Conservation (phyloP, 495 filamentous ascomycete species). For the Trichoderma reesei region DNA sequence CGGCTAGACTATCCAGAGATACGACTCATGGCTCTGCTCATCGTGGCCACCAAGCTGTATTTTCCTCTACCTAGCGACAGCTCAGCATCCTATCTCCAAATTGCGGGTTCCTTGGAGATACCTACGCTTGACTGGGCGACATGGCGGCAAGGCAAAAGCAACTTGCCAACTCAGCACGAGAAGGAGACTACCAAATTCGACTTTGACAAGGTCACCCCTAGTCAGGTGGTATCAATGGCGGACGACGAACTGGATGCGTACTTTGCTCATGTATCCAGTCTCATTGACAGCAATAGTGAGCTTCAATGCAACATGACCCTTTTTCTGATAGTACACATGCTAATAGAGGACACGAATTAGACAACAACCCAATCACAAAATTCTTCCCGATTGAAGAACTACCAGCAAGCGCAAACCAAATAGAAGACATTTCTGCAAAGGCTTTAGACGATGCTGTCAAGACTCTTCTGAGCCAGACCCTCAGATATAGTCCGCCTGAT, state of each 20-base stretch:
- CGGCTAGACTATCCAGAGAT: constrained; percentile 56
- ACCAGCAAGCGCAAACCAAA: constrained; percentile 13
- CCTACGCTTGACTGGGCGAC: background rate
- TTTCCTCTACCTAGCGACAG: constrained; percentile 62
- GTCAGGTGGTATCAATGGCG: constrained; percentile 60
- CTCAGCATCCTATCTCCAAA: constrained; percentile 48
- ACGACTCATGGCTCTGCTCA: constrained; percentile 57
- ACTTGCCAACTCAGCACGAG: background rate
- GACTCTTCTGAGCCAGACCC: background rate
- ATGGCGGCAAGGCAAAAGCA: background rate
- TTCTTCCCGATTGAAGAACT: constrained; percentile 33
- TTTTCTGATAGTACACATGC: background rate
- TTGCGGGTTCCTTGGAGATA: constrained; percentile 40
- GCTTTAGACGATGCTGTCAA: background rate
- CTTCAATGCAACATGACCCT: background rate
- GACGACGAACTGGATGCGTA: constrained; percentile 65
- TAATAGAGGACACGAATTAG: constrained; percentile 13
- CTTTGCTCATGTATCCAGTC: constrained; percentile 27
- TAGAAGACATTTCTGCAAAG: background rate
- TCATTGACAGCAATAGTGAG: constrained; percentile 8
- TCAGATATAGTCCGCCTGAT: background rate
- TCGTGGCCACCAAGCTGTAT: constrained; percentile 67
- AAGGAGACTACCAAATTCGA: constrained; percentile 12
- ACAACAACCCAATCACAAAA: constrained; percentile 32
- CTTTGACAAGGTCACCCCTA: constrained; percentile 45